These are phyloP conservation scores for Alternaria metachromatica DNA, from an alignment of 2,329 filamentous ascomycete genomes.

Conservation along the genomic window DNA sequence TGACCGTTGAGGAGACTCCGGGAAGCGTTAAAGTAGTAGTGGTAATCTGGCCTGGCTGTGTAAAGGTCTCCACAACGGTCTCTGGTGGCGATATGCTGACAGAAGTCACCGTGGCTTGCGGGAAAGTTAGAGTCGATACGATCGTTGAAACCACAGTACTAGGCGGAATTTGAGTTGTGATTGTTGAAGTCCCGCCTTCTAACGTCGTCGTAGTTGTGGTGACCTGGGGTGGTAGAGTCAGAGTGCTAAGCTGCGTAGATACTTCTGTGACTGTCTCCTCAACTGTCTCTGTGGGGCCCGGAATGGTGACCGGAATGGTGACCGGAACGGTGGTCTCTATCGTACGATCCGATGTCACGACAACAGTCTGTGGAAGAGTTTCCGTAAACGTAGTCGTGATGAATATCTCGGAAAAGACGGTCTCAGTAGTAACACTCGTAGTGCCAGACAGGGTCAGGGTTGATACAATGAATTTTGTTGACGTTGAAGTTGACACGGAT, in stretches of 20 bases:
- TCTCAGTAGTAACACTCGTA: background rate
- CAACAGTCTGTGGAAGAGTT: constrained; percentile 12
- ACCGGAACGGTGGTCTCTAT: constrained; percentile 1
- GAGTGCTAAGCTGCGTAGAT: constrained; percentile 26
- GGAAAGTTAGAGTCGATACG: constrained; percentile 25
- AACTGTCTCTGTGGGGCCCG: constrained; percentile 9
- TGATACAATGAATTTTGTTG: constrained; percentile 2
- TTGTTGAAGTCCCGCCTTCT: constrained; percentile 16
- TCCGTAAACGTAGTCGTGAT: constrained; percentile 7
- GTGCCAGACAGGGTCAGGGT: constrained; percentile 5
- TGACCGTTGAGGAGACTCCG: constrained; percentile 3
- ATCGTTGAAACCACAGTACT: constrained; percentile 28
- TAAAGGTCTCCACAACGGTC: constrained; percentile 12
- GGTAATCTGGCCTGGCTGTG: constrained; percentile 10
- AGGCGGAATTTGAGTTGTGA: constrained; percentile 22
- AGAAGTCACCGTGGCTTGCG: constrained; percentile 9
- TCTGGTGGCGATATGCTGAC: constrained; percentile 5
- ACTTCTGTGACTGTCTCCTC: constrained; percentile 24
- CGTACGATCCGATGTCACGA: constrained; percentile 9
- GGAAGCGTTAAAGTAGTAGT: constrained; percentile 11
- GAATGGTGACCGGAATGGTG: background rate
- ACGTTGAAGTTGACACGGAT: constrained; percentile 8
- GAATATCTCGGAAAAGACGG: background rate
- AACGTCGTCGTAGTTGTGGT: constrained; percentile 25
- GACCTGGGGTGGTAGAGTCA: constrained; percentile 24